phyloP scores from a whole-genome alignment of 1,284 basidiomycete genomes.

The Phylloboletellus chloephorus region DNA sequence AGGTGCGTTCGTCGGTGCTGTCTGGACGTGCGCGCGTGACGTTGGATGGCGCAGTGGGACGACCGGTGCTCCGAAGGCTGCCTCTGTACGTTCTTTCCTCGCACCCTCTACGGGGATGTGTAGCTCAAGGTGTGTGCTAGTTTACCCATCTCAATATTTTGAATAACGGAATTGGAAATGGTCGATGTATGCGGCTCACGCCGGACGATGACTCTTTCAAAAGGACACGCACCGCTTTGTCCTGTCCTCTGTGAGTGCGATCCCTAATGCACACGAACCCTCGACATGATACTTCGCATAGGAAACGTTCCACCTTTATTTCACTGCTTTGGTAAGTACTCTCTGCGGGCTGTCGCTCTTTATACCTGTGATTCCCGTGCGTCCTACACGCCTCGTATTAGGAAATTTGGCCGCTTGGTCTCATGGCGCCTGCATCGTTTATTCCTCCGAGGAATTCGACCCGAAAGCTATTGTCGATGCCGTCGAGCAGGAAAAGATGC shows the following conservation, averaged over 20 bases:
- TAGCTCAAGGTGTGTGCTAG: constrained; percentile 31
- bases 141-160: constrained; percentile 73
- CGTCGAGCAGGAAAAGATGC: constrained; percentile 57
- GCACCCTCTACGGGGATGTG: not conserved
- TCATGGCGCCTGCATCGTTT: constrained; percentile 70
- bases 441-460: constrained; percentile 63
- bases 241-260: constrained; percentile 55
- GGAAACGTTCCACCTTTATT: constrained; percentile 79
- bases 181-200: constrained; percentile 63
- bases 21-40: constrained; percentile 1
- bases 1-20: constrained; percentile 43
- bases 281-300: constrained; percentile 24
- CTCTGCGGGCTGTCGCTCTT: not conserved
- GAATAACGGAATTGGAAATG: constrained; percentile 73
- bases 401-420: constrained; percentile 80
- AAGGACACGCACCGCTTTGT: too few species aligned
- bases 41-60: constrained; percentile 52
- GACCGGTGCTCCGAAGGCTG: constrained; percentile 74
- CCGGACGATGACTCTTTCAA: too few species aligned
- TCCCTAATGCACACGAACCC: not conserved
- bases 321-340: constrained; percentile 81
- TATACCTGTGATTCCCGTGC: constrained; percentile 9
- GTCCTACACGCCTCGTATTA: constrained; percentile 60
- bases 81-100: constrained; percentile 48
- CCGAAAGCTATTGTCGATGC: constrained; percentile 64